phyloP scores from a whole-genome alignment of 2,329 filamentous ascomycete species.

The Colletotrichum abscissum region DNA sequence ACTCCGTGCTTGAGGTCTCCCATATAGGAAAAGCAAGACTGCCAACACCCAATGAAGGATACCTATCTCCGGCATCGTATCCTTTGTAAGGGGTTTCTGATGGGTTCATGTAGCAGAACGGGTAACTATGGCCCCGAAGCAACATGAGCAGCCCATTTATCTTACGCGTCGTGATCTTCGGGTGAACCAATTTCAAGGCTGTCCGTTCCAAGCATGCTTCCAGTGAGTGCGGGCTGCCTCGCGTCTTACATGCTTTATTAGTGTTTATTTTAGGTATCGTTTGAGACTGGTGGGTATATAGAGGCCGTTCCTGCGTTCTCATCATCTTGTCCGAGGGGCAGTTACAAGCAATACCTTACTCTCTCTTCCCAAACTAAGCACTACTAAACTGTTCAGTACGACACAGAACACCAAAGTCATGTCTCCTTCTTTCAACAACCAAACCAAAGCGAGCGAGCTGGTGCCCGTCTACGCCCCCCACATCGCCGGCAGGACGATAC shows the following conservation, averaged over 20 bases:
- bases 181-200: too few relatives aligned
- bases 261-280: too few relatives aligned
- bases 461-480: constrained; percentile 41
- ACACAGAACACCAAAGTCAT: background rate
- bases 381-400: background rate
- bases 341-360: background rate
- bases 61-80: background rate
- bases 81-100: too few relatives aligned
- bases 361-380: background rate
- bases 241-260: too few relatives aligned
- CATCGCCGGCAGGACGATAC: constrained; percentile 50
- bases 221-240: too few relatives aligned
- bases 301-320: background rate
- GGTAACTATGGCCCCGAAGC: too few relatives aligned
- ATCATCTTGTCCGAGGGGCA: background rate
- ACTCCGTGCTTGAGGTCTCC: background rate
- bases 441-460: constrained; percentile 42
- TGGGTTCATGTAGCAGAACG: too few relatives aligned
- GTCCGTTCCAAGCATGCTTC: too few relatives aligned
- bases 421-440: constrained; percentile 8
- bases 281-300: background rate
- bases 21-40: background rate
- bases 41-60: background rate
- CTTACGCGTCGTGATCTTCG: too few relatives aligned
- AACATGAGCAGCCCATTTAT: too few relatives aligned